phyloP scores from a whole-genome alignment of 768 basidiomycete genomes.

The Xerocomellus intermedius region DNA sequence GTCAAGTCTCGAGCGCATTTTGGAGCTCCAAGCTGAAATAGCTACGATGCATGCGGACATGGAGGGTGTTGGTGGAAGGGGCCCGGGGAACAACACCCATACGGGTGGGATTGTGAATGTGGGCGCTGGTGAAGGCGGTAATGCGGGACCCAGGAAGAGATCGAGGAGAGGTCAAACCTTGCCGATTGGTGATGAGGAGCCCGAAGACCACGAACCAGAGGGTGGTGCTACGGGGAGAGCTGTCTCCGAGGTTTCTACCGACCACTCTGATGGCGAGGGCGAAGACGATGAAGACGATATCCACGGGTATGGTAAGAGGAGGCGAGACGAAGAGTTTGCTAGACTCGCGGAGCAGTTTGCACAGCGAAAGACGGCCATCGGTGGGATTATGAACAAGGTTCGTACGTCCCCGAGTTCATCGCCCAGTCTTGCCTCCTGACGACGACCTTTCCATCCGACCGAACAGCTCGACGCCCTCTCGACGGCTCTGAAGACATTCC shows the following conservation, averaged over 20 bases:
- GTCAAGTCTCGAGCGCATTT: constrained; percentile 64
- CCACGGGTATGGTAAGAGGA: constrained; percentile 52
- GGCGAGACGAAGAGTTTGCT: constrained; percentile 66
- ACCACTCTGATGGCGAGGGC: constrained; percentile 35
- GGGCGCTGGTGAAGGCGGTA: constrained; percentile 14
- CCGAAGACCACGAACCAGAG: constrained; percentile 17
- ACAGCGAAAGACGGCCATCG: constrained; percentile 65
- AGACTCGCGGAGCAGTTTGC: constrained; percentile 66
- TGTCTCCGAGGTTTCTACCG: constrained; percentile 24
- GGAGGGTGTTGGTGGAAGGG: constrained; percentile 50
- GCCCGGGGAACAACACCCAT: constrained; percentile 1
- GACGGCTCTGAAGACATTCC: constrained; percentile 40
- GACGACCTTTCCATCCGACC: background rate
- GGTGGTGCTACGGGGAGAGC: constrained; percentile 9
- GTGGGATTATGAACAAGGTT: constrained; percentile 74
- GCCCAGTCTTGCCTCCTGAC: background rate
- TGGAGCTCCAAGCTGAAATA: constrained; percentile 70
- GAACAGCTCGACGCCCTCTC: constrained; percentile 32
- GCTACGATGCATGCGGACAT: constrained; percentile 72
- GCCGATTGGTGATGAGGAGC: constrained; percentile 29
- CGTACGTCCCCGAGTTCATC: background rate
- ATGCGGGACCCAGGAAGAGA: constrained; percentile 18
- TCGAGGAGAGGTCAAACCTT: constrained; percentile 36
- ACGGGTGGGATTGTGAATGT: constrained; percentile 1
- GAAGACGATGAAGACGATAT: constrained; percentile 43